Conservation (phyloP, 2,329 filamentous ascomycete genomes). For the Sclerotinia minor region DNA sequence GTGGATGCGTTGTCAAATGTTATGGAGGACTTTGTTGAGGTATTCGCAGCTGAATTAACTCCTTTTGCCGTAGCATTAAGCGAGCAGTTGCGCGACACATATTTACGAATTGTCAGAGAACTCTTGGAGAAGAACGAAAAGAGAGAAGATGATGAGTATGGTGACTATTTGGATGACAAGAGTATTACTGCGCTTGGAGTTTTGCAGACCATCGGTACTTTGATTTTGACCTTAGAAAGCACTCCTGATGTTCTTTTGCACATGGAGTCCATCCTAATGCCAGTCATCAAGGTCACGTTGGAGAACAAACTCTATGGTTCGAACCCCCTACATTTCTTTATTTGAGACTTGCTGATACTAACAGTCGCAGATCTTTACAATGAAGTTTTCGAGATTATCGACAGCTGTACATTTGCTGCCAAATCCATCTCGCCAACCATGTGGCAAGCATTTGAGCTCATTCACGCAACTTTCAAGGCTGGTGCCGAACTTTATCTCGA, state of each 20-base stretch:
- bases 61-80: constrained; percentile 95
- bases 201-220: constrained; percentile 92
- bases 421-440: constrained; percentile 94
- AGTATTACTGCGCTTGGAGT: constrained; percentile 96
- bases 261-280: constrained; percentile 94
- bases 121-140: constrained; percentile 84
- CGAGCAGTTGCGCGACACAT: constrained; percentile 94
- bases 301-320: constrained; percentile 94
- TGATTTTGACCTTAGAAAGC: constrained; percentile 95
- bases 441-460: constrained; percentile 98
- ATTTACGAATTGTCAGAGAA: constrained; percentile 88
- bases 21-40: constrained; percentile 99
- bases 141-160: constrained; percentile 73
- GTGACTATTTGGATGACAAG: constrained; percentile 95
- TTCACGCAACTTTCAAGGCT: constrained; percentile 95
- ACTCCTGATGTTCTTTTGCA: constrained; percentile 93
- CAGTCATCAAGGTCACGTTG: constrained; percentile 90
- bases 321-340: constrained; percentile 28
- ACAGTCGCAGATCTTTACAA: constrained; percentile 76
- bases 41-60: constrained; percentile 94
- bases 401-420: constrained; percentile 97
- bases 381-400: constrained; percentile 98
- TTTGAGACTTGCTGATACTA: constrained; percentile 32
- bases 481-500: constrained; percentile 96
- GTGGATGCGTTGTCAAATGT: constrained; percentile 97